Percentiles rank a stretch among this genome's conserved stretches.
Conservation (phyloP, 2,329 filamentous ascomycete species). For the Cladorrhinum sp. region DNA sequence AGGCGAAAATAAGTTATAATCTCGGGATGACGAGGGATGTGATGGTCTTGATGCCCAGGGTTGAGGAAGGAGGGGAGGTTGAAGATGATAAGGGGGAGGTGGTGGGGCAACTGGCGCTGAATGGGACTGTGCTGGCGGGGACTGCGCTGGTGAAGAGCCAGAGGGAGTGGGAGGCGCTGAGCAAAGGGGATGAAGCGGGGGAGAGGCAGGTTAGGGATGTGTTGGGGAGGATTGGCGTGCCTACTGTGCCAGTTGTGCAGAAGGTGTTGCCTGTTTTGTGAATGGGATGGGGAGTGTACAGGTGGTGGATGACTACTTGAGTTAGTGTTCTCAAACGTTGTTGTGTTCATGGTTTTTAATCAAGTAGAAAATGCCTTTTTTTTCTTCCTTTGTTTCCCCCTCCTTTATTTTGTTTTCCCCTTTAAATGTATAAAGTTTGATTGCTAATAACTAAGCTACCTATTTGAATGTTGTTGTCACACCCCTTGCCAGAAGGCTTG, state of each 20-base stretch:
- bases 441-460: no score
- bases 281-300: no score
- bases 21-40: conserved; percentile 54
- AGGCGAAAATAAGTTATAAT: conserved; percentile 61
- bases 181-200: conserved; percentile 36
- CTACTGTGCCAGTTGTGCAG: conserved; percentile 14
- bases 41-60: conserved; percentile 55
- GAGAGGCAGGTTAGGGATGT: conserved; percentile 37
- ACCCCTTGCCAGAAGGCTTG: no score
- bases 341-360: no score
- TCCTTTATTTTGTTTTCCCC: no score
- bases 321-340: no score
- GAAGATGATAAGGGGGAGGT: conserved; percentile 28
- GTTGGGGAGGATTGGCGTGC: conserved; percentile 41
- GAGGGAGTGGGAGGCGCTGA: conserved; percentile 55
- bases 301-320: no score
- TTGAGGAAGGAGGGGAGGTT: conserved; percentile 46
- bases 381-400: no score
- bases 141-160: conserved; percentile 61
- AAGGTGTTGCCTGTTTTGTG: neutral
- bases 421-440: no score
- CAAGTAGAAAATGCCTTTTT: no score
- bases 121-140: conserved; percentile 62
- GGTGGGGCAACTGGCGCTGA: conserved; percentile 49
- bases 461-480: no score